Percentiles rank a stretch among this genome's conserved stretches.
Conservation (phyloP, 352 stramenopile species). For the Pythium monospermum region DNA sequence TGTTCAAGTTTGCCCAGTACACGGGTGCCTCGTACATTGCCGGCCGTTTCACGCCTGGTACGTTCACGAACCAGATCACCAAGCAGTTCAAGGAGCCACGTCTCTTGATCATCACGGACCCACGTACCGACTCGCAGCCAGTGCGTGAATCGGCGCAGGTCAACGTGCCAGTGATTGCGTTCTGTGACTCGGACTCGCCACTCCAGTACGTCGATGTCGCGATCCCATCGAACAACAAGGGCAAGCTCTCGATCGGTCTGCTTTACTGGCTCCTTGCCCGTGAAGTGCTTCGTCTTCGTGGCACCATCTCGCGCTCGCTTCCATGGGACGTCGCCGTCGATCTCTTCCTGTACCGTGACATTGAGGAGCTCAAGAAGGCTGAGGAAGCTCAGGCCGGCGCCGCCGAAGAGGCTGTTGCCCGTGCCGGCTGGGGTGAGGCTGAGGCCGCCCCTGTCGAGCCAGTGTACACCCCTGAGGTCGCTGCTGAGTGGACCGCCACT, state of each 20-base stretch:
- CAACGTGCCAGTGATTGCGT: constrained; percentile 99
- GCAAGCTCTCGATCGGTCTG: constrained; percentile 99
- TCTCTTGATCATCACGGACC: constrained; percentile 99
- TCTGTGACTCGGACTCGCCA: constrained; percentile 99
- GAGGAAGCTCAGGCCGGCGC: constrained; percentile 95
- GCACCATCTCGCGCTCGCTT: constrained; percentile 91
- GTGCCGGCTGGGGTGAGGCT: constrained; percentile 69
- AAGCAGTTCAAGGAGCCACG: constrained; percentile 99
- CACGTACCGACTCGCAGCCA: constrained; percentile 95
- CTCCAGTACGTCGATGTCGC: constrained; percentile 99
- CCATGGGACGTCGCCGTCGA: constrained; percentile 99
- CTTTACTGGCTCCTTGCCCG: constrained; percentile 99
- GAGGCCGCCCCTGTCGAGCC: constrained; percentile 43
- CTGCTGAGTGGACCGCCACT: constrained; percentile 64
- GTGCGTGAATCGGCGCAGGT: constrained; percentile 99
- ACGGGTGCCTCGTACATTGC: constrained; percentile 97
- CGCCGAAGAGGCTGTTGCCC: constrained; percentile 58
- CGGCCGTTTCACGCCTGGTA: constrained; percentile 99
- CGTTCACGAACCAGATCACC: constrained; percentile 99
- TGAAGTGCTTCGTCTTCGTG: constrained; percentile 97
- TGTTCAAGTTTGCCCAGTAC: constrained; percentile 99
- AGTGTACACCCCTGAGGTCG: constrained; percentile 43
- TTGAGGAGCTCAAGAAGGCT: constrained; percentile 99
- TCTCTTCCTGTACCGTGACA: constrained; percentile 99
- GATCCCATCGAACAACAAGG: constrained; percentile 99